Conservation (phyloP, 2,329 filamentous ascomycete species). For the Fusarium dimerum region DNA sequence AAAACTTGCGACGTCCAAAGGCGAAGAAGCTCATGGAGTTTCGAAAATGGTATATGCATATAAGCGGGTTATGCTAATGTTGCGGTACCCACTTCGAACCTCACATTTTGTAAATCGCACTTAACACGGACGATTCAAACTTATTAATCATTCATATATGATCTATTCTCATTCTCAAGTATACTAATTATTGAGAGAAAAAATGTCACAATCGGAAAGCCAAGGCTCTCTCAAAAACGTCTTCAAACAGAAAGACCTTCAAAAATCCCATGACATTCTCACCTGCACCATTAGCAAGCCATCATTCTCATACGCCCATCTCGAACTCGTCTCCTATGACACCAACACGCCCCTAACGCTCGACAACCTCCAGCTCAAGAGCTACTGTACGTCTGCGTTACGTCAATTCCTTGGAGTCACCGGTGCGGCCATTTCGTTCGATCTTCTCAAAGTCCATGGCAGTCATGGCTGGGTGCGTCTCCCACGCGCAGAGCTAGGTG, state of each 20-base stretch:
- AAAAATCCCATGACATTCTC: conserved; percentile 50
- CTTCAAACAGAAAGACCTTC: conserved; percentile 33
- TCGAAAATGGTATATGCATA: conserved; percentile 17
- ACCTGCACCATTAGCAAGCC: conserved; percentile 53
- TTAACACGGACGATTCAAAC: conserved; percentile 1
- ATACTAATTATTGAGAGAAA: neutral
- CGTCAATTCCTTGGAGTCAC: conserved; percentile 69
- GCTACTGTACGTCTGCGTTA: conserved; percentile 65
- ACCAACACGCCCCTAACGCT: conserved; percentile 36
- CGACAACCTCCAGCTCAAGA: conserved; percentile 63
- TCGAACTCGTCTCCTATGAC: conserved; percentile 46
- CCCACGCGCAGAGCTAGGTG: conserved; percentile 59
- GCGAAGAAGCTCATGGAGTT: conserved; percentile 2
- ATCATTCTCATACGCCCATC: conserved; percentile 57
- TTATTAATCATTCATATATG: neutral
- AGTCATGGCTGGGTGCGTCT: conserved; percentile 65
- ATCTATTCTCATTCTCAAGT: neutral
- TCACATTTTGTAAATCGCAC: neutral
- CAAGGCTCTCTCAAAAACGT: conserved; percentile 26
- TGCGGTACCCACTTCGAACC: conserved; percentile 5
- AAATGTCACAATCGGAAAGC: conserved; percentile 25
- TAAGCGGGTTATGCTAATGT: conserved; percentile 23
- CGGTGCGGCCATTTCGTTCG: conserved; percentile 66
- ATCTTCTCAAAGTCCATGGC: conserved; percentile 65
- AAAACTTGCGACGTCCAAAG: conserved; percentile 8